These are phyloP conservation scores for Gleditsia sinensis DNA, from an alignment of 306 rosid species.

Conservation along the genomic window DNA sequence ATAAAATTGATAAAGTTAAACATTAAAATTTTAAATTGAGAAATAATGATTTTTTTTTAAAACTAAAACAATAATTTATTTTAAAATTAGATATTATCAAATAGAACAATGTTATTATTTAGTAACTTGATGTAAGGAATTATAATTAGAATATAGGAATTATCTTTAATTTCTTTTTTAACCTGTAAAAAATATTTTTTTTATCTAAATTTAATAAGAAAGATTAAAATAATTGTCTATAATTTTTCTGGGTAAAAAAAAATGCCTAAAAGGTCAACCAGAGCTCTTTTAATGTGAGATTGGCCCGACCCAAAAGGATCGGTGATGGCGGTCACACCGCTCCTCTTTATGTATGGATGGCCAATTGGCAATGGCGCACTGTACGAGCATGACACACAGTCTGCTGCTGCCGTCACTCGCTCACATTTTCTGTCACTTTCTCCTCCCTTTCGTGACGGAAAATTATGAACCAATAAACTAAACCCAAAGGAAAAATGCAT, in stretches of 20 bases:
- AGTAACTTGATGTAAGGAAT: no score
- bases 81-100: no score
- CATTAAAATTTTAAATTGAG: no score
- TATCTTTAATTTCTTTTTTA: no score
- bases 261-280: conserved; percentile 9
- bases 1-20: no score
- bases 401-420: conserved; percentile 43
- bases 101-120: no score
- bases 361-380: conserved; percentile 36
- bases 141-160: no score
- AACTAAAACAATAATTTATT: no score
- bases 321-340: conserved; percentile 22
- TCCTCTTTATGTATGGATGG: not conserved
- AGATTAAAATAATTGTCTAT: not conserved
- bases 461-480: conserved; percentile 3
- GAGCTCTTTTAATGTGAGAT: not conserved
- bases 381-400: conserved; percentile 28
- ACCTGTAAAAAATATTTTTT: no score
- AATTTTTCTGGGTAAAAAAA: not conserved
- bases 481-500: conserved; percentile 10
- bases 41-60: no score
- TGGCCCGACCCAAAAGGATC: not conserved
- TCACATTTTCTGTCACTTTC: conserved; percentile 30
- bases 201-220: no score
- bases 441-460: conserved; percentile 17